phyloP scores from a whole-genome alignment of 1,139 yeast genomes.

The Pichia sp. region DNA sequence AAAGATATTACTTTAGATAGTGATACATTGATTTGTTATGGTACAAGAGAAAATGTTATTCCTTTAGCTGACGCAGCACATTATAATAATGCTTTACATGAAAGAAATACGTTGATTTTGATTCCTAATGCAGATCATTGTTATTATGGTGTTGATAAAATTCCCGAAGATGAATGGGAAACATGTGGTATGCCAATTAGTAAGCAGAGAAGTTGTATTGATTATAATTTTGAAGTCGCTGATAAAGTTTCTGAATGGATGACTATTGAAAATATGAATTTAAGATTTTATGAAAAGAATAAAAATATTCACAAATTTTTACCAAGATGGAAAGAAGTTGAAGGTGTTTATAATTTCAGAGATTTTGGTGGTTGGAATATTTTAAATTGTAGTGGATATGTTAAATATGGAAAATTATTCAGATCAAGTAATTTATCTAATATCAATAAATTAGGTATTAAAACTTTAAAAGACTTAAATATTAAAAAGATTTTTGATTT shows the following conservation, averaged over 20 bases:
- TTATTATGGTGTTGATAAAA: conserved; percentile 47
- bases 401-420: conserved; percentile 51
- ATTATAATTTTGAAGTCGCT: conserved; percentile 53
- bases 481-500: conserved; percentile 61
- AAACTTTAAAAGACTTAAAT: conserved; percentile 39
- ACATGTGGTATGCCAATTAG: conserved; percentile 38
- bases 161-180: conserved; percentile 33
- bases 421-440: conserved; percentile 59
- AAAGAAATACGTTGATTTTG: conserved; percentile 53
- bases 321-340: conserved; percentile 48
- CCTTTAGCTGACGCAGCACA: conserved; percentile 57
- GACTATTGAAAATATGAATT: conserved; percentile 42
- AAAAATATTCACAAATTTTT: conserved; percentile 33
- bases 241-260: conserved; percentile 50
- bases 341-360: conserved; percentile 68
- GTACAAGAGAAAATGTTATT: conserved; percentile 58
- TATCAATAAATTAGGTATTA: conserved; percentile 43
- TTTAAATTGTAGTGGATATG: conserved; percentile 31
- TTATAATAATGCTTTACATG: conserved; percentile 46
- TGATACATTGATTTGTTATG: conserved; percentile 65
- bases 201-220: conserved; percentile 39
- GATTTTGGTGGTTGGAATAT: conserved; percentile 76
- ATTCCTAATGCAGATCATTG: conserved; percentile 76
- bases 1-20: conserved; percentile 41
- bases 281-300: conserved; percentile 43